These are phyloP conservation scores for Monosiga brevicollis DNA, from an alignment of 78 protist genomes.

Conservation along the genomic window DNA sequence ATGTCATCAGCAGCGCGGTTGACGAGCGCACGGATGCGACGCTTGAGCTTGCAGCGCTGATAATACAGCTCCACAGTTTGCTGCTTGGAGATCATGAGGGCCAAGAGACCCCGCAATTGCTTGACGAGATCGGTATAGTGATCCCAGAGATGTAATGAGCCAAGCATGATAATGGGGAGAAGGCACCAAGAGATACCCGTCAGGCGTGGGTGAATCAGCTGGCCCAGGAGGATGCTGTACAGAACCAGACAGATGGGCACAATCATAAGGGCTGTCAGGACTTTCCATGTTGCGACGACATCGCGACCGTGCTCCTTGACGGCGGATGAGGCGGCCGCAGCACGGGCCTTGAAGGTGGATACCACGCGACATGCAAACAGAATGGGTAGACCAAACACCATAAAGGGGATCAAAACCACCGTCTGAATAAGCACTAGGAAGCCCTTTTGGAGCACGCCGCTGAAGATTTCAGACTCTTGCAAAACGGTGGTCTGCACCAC, in stretches of 20 bases:
- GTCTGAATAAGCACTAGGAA: background rate
- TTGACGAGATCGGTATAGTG: background rate
- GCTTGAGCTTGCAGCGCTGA: background rate
- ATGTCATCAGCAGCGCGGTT: background rate
- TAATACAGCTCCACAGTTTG: background rate
- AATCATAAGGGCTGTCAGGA: background rate
- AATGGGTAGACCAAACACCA: background rate
- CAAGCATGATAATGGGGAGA: background rate
- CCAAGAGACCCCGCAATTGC: background rate
- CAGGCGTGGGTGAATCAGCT: background rate
- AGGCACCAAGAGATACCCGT: background rate
- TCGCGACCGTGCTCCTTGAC: constrained; percentile 21
- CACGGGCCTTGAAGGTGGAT: background rate
- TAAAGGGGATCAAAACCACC: background rate
- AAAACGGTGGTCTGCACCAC: no score
- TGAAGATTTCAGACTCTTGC: background rate
- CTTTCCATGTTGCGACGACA: constrained; percentile 24
- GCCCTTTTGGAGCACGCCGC: background rate
- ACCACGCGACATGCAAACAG: background rate
- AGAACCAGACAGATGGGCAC: background rate
- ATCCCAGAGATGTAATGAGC: background rate
- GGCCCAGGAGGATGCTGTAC: background rate
- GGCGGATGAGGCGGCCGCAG: background rate
- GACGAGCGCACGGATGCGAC: background rate
- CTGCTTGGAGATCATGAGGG: background rate